Conservation (phyloP, 202 grass and related monocot genomes). For the Bolboschoenoplectus hybrid region DNA sequence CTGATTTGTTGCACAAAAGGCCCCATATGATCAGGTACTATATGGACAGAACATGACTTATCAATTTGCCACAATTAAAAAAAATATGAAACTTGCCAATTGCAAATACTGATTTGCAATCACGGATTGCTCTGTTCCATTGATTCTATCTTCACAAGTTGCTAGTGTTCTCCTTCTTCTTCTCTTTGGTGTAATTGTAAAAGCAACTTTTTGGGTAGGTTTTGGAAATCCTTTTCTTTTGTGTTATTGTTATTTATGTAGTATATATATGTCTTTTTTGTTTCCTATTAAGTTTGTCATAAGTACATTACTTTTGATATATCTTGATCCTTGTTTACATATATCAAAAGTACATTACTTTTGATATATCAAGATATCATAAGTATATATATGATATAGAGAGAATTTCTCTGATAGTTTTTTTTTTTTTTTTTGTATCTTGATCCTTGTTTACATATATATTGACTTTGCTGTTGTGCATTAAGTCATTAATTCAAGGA, state of each 20-base stretch:
- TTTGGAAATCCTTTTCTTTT: not conserved
- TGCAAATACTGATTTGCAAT: not conserved
- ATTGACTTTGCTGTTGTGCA: not conserved
- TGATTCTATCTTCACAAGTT: not conserved
- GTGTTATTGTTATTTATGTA: not conserved
- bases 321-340: no score
- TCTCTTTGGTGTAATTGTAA: slow-evolving; percentile 14
- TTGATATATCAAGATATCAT: no score
- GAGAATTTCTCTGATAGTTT: not conserved
- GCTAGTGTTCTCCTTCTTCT: not conserved
- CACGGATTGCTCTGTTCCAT: not conserved
- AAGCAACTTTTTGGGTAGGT: not conserved
- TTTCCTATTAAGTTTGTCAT: not conserved
- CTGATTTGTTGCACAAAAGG: not conserved
- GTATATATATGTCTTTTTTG: not conserved
- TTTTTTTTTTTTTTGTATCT: not conserved
- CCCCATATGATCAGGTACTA: not conserved
- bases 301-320: not conserved
- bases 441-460: not conserved
- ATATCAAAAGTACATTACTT: not conserved
- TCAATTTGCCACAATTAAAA: not conserved
- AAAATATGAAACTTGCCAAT: not conserved
- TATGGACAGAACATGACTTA: not conserved
- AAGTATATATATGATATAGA: not conserved
- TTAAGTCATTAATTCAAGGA: not conserved